These are phyloP conservation scores for Jatropha podagrica DNA, from an alignment of 441 rosid species.

Conservation along the genomic window DNA sequence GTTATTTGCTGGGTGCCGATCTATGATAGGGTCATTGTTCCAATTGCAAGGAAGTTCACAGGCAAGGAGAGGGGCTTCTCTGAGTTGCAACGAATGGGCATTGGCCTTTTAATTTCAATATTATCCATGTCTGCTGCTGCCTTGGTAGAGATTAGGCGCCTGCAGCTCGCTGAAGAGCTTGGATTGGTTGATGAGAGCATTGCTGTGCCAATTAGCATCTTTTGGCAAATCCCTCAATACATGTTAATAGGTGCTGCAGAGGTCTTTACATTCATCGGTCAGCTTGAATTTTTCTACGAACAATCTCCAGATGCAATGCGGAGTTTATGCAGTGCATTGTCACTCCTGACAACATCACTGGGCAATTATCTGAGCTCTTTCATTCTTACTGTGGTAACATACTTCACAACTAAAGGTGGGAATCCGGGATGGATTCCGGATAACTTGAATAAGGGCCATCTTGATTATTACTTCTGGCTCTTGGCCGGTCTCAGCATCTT, in stretches of 20 bases:
- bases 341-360: conserved; percentile 65
- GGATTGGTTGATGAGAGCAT: conserved; percentile 55
- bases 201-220: conserved; percentile 62
- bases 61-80: conserved; percentile 84
- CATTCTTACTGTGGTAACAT: conserved; percentile 67
- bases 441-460: conserved; percentile 78
- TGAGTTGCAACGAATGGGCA: conserved; percentile 77
- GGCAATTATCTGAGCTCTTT: conserved; percentile 81
- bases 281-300: conserved; percentile 80
- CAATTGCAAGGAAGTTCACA: conserved; percentile 72
- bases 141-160: conserved; percentile 60
- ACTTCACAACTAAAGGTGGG: conserved; percentile 61
- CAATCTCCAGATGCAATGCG: conserved; percentile 94
- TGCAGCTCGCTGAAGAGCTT: conserved; percentile 62
- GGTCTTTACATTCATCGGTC: conserved; percentile 70
- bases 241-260: conserved; percentile 76
- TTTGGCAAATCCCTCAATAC: conserved; percentile 86
- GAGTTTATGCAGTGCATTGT: conserved; percentile 72
- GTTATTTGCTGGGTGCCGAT: conserved; percentile 85
- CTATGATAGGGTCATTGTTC: conserved; percentile 70
- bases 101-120: conserved; percentile 72
- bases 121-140: conserved; percentile 80
- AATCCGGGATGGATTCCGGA: conserved; percentile 75
- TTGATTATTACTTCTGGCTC: conserved; percentile 92
- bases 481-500: conserved; percentile 65